A percentile compares a stretch with the other conserved stretches of the same genome.
These are phyloP conservation scores for Microbotryum intermedium DNA, from an alignment of 1,284 basidiomycete species.

Conservation along the genomic window DNA sequence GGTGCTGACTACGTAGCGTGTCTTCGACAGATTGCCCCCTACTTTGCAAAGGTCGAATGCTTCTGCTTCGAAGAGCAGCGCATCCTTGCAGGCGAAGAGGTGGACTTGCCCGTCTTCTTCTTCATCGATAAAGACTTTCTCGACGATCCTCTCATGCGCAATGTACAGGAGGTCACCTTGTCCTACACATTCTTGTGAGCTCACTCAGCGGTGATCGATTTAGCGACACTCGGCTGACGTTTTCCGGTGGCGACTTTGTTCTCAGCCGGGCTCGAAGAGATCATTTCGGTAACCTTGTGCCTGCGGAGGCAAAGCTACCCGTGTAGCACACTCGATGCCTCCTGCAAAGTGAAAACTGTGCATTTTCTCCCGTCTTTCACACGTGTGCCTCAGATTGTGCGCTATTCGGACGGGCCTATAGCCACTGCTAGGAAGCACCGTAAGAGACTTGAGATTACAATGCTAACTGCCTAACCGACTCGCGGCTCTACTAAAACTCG, in stretches of 20 bases:
- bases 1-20: not conserved
- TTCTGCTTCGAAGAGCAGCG: slow-evolving; percentile 99
- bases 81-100: slow-evolving; percentile 87
- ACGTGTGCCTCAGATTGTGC: no score
- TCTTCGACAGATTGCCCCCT: slow-evolving; percentile 71
- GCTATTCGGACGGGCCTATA: no score
- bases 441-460: no score
- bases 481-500: no score
- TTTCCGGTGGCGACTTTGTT: not conserved
- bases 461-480: no score
- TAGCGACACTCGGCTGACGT: not conserved
- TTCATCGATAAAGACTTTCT: slow-evolving; percentile 96
- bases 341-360: no score
- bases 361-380: no score
- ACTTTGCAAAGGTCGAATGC: slow-evolving; percentile 99
- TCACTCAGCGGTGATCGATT: not conserved
- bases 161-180: slow-evolving; percentile 82
- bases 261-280: slow-evolving; percentile 26
- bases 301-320: slow-evolving; percentile 20
- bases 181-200: slow-evolving; percentile 86
- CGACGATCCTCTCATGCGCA: slow-evolving; percentile 67
- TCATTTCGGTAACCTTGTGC: slow-evolving; percentile 27
- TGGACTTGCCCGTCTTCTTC: slow-evolving; percentile 96
- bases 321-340: not conserved
- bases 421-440: no score